phyloP scores from a whole-genome alignment of 352 stramenopile species.

The Globisporangium orthogonon region DNA sequence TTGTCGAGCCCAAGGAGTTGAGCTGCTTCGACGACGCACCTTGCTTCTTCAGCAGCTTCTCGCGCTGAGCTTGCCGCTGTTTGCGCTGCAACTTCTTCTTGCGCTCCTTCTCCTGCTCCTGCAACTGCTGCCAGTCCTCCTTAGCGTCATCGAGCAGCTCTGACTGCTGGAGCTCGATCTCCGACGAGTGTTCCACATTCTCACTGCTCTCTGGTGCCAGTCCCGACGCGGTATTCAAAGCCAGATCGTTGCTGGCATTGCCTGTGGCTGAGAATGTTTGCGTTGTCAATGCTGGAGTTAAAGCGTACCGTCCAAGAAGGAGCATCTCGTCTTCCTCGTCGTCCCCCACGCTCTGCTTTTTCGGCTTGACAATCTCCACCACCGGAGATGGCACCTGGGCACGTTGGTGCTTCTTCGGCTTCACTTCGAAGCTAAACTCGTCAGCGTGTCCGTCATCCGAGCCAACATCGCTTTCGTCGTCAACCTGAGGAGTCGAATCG shows the following conservation, averaged over 20 bases:
- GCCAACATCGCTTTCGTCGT: conserved; percentile 6
- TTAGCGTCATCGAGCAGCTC: conserved; percentile 25
- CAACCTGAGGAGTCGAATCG: conserved; percentile 1
- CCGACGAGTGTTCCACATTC: neutral
- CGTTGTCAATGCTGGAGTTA: neutral
- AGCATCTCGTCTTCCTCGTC: conserved; percentile 2
- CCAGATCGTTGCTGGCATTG: neutral
- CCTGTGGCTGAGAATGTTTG: neutral
- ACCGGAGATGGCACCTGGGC: neutral
- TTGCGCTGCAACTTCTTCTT: conserved; percentile 65
- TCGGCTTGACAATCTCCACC: neutral
- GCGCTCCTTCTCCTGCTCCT: conserved; percentile 66
- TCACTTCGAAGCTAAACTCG: conserved; percentile 57
- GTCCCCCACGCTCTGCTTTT: conserved; percentile 2
- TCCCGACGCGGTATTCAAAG: neutral
- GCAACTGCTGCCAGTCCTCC: conserved; percentile 63
- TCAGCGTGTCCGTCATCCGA: conserved; percentile 14
- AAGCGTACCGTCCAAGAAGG: conserved; percentile 7
- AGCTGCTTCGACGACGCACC: conserved; percentile 15
- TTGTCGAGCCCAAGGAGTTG: neutral
- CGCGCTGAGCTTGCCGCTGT: conserved; percentile 68
- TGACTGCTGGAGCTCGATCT: neutral
- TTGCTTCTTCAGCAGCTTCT: conserved; percentile 71
- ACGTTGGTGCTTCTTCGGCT: conserved; percentile 17
- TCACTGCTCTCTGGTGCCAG: neutral